These are phyloP conservation scores for Oryza meridionalis DNA, from an alignment of 176 grass and related monocot genomes.

Conservation along the genomic window DNA sequence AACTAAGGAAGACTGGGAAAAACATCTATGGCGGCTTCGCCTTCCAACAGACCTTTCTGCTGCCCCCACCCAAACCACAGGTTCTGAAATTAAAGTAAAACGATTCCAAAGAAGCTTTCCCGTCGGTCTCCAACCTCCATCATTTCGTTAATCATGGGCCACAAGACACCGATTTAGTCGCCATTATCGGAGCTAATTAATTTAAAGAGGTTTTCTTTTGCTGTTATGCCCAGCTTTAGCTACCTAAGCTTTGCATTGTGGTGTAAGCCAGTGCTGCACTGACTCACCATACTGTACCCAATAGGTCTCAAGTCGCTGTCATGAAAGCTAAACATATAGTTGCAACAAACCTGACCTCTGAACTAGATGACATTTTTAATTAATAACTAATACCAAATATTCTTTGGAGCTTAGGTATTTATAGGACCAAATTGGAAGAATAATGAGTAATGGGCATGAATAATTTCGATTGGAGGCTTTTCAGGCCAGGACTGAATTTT, in stretches of 20 bases:
- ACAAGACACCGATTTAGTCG: constrained; percentile 16
- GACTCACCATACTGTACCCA: constrained; percentile 22
- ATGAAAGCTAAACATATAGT: constrained; percentile 20
- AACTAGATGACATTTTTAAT: constrained; percentile 31
- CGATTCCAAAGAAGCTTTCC: background rate
- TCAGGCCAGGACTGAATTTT: background rate
- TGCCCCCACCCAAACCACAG: background rate
- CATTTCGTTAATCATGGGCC: constrained; percentile 10
- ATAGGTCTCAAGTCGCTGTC: constrained; percentile 43
- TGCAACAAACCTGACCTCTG: constrained; percentile 43
- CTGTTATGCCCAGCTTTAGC: constrained; percentile 27
- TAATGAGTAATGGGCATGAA: constrained; percentile 12
- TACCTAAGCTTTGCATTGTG: constrained; percentile 2
- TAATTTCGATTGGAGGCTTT: background rate
- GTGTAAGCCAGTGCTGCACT: background rate
- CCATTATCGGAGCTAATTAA: constrained; percentile 29
- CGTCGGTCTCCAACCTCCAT: background rate
- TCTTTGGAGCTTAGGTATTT: constrained; percentile 9
- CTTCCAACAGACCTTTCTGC: too few relatives aligned
- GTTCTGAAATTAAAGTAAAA: background rate
- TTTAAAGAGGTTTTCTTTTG: constrained; percentile 30
- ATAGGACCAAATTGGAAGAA: background rate
- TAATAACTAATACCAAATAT: constrained; percentile 27
- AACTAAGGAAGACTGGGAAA: too few relatives aligned
- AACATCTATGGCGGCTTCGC: too few relatives aligned